Evolutionary conservation across 805 yeast species (phyloP), one percentile per base, ranked within the genome.

Genomic region (Sugiyamaella boreocaroliniensis): DNA sequence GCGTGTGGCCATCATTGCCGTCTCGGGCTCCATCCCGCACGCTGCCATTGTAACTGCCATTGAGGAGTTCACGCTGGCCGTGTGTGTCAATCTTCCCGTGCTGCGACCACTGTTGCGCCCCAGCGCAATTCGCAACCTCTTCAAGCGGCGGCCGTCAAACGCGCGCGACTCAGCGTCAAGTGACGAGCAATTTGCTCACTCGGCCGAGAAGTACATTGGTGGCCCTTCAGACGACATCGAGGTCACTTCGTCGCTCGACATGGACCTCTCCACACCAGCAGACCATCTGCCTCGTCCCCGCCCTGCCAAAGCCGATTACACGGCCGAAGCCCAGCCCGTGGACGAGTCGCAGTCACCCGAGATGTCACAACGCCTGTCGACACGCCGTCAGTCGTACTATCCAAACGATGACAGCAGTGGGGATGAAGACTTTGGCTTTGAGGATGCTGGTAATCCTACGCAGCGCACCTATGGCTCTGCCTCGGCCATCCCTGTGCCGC

Each of bases 11-110:
- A 41, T 58, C 40, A 44, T 61, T n/a, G 61, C 54, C 14, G 15
- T 54, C 2, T 48, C 59, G 6, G 65, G 60, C 5, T 40, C 49
- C 29, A 57, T 60, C 42, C 45, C 62, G 19, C 46, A 43, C 29
- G 51, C 57, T 2, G 64, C 64, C 14, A 55, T 61, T 34, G 49
- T 61, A 15, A 58, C 62, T 15, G 65, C 64, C 9, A 50, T 60
- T 4, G 65, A 62, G 48, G 57, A 58, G 47, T 58, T 52, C 47
- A 61, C 62, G 2, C 58, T 63, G 11, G 54, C 58, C 54, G 49
- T 55, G 5, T 64, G 61, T 6, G 65, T 63, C 18, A 54, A 58
- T 19, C 47, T 62, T 52, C 65, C 65, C 12, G 55, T 61, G 9
- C 42, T 62, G 61, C 43, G 63, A 43, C 53, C 53, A 2, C 32